These are phyloP conservation scores for Perilla frutescens DNA, from an alignment of 257 asterid genomes.

Conservation along the genomic window DNA sequence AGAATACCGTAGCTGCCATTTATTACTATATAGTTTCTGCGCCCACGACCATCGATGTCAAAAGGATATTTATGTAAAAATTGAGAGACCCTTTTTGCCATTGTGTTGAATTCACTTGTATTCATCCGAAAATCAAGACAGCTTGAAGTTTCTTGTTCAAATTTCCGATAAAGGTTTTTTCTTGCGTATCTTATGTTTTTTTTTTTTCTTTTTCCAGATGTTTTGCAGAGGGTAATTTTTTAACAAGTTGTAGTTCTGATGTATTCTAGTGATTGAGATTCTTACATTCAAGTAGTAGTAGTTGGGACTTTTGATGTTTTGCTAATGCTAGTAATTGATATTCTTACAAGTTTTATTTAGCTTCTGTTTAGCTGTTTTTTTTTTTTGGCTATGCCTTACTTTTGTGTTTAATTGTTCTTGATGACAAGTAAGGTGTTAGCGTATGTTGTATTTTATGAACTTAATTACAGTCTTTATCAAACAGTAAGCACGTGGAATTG, in stretches of 20 bases:
- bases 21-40: background rate
- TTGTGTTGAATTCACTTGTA: slow-evolving; percentile 27
- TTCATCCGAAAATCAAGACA: slow-evolving; percentile 24
- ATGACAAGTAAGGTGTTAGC: slow-evolving; percentile 34
- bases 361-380: background rate
- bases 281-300: background rate
- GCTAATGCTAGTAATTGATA: slow-evolving; percentile 14
- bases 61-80: background rate
- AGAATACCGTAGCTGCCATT: slow-evolving; percentile 11
- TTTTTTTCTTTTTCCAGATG: background rate
- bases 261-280: slow-evolving; percentile 17
- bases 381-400: background rate
- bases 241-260: slow-evolving; percentile 6
- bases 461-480: slow-evolving; percentile 38
- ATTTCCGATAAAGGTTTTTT: slow-evolving; percentile 28
- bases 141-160: slow-evolving; percentile 34
- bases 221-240: slow-evolving; percentile 17
- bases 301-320: slow-evolving; percentile 6
- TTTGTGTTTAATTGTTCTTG: slow-evolving; percentile 26
- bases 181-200: background rate
- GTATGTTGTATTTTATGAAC: slow-evolving; percentile 35
- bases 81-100: slow-evolving; percentile 17
- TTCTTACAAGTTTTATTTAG: slow-evolving; percentile 17
- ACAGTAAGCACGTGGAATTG: slow-evolving; percentile 50
- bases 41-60: slow-evolving; percentile 21